These are phyloP conservation scores for Chrysosporium keratinophilum DNA, from an alignment of 2,329 filamentous ascomycete species.

Conservation along the genomic window DNA sequence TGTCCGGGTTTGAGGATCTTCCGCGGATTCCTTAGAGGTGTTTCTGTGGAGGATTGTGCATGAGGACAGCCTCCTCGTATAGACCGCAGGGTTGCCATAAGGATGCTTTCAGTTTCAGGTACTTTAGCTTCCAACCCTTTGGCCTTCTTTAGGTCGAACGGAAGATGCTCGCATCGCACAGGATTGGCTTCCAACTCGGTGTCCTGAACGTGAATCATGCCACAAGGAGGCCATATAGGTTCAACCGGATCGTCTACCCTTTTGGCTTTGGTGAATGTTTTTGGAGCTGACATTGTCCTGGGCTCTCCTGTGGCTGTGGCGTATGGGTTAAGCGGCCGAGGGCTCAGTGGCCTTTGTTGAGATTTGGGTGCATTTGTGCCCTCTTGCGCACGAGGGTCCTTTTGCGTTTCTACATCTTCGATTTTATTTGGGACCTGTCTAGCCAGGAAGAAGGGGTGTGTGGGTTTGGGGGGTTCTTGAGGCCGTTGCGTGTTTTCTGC, in stretches of 20 bases:
- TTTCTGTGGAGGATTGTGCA: not conserved
- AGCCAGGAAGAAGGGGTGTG: conserved; percentile 61
- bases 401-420: not conserved
- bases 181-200: not conserved
- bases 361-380: not conserved
- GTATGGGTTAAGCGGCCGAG: not conserved
- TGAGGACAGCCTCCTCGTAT: not conserved
- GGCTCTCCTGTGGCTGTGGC: not conserved
- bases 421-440: conserved; percentile 35
- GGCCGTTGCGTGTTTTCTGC: conserved; percentile 11
- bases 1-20: conserved; percentile 1
- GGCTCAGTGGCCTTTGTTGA: not conserved
- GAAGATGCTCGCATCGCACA: not conserved
- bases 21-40: conserved; percentile 6
- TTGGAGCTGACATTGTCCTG: not conserved
- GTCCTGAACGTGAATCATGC: conserved; percentile 44
- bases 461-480: conserved; percentile 34
- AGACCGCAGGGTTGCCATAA: conserved; percentile 13
- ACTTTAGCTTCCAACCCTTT: conserved; percentile 28
- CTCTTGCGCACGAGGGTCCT: not conserved
- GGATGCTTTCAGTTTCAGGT: conserved; percentile 26
- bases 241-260: conserved; percentile 23
- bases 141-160: conserved; percentile 28
- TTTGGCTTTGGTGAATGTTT: not conserved
- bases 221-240: conserved; percentile 33